Base-by-base conservation (phyloP, 1,284 basidiomycete species). In the Mycena sp. region DNA sequence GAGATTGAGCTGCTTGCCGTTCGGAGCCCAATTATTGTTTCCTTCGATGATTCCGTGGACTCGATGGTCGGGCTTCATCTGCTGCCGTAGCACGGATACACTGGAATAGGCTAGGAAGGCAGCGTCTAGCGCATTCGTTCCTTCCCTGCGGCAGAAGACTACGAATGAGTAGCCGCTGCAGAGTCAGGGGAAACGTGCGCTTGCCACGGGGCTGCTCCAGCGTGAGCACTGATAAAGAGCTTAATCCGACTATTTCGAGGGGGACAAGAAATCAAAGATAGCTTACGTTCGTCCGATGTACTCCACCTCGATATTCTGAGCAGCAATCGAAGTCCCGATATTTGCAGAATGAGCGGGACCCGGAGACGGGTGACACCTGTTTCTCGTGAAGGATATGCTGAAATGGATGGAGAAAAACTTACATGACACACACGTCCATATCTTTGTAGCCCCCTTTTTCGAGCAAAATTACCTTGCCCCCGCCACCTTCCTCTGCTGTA, bases 341-440 rank as follows among this genome's bases (percentile, higher is more conserved):
- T 78, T 81, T 6, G 83, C 78, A 16, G 83, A 83, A 63, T 83
- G 74, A 1, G 72, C 69, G 3, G 78, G 74, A 3, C 89, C 89
- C 16, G 83, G 74, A 16, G 79, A 73, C 2, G 90, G 90, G 70
- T 92, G 90, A 68, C 85, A 88, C 89, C 89, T 91, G 58, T 44
- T 32, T 41, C n/a, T 9, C 43, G 21, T 45, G 57, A 63, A 55
- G 52, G 64, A 58, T 56, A 40, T 44, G 37, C 61, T 5, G 35
- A 23, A 29, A 50, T 44, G 32, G 53, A 57, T 52, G 54, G 65
- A 58, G 38, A 25, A 50, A 40, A 58, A 72, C 84, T 35, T 70
- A 87, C 91, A 94, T 94, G 62, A 92, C 71, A 73, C 91, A 93
- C 12, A 85, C 87, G 75, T 92, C 88, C 91, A 92, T 93, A 40